Percentiles rank a stretch among this genome's conserved stretches.
phyloP scores from a whole-genome alignment of 2,329 filamentous ascomycete genomes.

The Thyridium curvatum region DNA sequence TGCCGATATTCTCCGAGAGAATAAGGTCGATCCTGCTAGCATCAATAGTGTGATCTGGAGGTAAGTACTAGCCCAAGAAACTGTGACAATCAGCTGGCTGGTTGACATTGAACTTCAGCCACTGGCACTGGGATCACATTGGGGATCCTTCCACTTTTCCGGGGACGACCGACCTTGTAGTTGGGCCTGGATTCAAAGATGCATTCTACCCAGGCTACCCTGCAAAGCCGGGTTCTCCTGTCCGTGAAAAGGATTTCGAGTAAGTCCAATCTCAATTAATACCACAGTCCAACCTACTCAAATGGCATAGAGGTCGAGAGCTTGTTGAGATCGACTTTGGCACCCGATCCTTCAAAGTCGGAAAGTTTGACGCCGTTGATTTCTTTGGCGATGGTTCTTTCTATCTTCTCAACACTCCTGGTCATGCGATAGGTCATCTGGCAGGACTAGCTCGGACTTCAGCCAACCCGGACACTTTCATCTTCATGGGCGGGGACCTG shows the following conservation, averaged over 20 bases:
- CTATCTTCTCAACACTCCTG: slow-evolving; percentile 14
- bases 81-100: too few species aligned
- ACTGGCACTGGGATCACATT: slow-evolving; percentile 17
- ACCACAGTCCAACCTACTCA: neutral
- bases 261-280: neutral
- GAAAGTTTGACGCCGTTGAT: slow-evolving; percentile 13
- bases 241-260: slow-evolving; percentile 9
- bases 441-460: slow-evolving; percentile 13
- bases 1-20: too few species aligned
- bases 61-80: too few species aligned
- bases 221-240: slow-evolving; percentile 8
- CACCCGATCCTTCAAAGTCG: slow-evolving; percentile 15
- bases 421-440: slow-evolving; percentile 13
- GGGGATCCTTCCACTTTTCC: slow-evolving; percentile 13
- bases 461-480: slow-evolving; percentile 14
- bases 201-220: slow-evolving; percentile 12
- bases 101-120: too few species aligned
- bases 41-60: slow-evolving; percentile 2
- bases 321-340: slow-evolving; percentile 4
- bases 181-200: slow-evolving; percentile 15
- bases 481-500: slow-evolving; percentile 27
- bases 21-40: too few species aligned
- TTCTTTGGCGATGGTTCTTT: slow-evolving; percentile 16
- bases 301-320: neutral
- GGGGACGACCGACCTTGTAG: slow-evolving; percentile 11